Evolutionary conservation across 192 early-diverging fungal species (phyloP), one percentile per base, ranked within the genome.

Genomic region (Backusella westeae): DNA sequence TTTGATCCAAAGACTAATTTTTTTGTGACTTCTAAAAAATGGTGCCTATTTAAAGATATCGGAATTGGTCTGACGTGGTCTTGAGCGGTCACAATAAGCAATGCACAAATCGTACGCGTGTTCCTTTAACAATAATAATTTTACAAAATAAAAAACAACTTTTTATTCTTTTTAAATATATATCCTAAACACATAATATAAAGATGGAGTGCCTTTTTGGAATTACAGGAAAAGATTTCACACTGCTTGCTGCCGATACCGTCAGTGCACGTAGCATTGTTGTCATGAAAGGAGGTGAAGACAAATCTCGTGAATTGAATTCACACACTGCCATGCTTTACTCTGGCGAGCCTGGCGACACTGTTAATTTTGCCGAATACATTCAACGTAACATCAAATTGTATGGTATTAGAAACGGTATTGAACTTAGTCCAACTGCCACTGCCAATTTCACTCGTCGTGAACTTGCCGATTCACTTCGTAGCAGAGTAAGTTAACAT

Each of bases 331-430:
- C 97, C 12, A 88, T 99, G 91, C 77, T 96, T 41, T 96, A 92
- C 75, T 85, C 92, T 36, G 97, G 97, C 72, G 96, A 96, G 84
- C 86, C 94, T 5, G 96, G 96, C 67, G 97, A 99, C 79, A 94
- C 94, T 6, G 91, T 93, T 32, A 91, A 96, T 75, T 99, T 98
- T 88, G 91, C 95, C 36, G 97, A 99, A 85, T 99, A 95, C 84
- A 93, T 99, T 76, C 94, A 97, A 81, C 86, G 92, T 73, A 99
- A 98, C 78, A 89, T 96, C 71, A 90, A 92, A 83, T 88, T 99
- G 19, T 95, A 96, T 80, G 92, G 92, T 68, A 94, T 98, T 75
- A 90, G 91, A 66, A 94, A 97, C 80, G 92, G 93, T 39, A 89
- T 94, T 69, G 93, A 94, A 71, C 84, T 99, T 77, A 87, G 89